phyloP scores from a whole-genome alignment of 306 rosid species.

The Quercus ilex region DNA sequence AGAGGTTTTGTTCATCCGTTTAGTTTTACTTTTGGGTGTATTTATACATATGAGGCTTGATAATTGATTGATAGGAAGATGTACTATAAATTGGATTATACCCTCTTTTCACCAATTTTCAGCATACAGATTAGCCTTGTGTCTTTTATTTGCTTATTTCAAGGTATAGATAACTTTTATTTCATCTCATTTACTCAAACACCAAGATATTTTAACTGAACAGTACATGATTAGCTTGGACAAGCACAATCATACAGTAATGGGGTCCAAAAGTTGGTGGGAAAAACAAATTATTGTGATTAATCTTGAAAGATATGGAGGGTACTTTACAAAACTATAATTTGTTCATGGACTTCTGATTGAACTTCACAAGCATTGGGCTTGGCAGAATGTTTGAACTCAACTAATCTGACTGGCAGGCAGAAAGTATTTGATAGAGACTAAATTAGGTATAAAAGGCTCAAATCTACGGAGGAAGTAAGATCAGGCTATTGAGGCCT shows the following conservation, averaged over 20 bases:
- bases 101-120: neutral
- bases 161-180: neutral
- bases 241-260: neutral
- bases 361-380: too few relatives aligned
- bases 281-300: neutral
- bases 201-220: neutral
- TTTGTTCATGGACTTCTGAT: neutral
- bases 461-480: too few relatives aligned
- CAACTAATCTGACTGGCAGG: too few relatives aligned
- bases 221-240: neutral
- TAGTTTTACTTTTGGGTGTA: neutral
- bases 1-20: neutral
- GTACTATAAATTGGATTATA: neutral
- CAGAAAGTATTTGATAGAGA: too few relatives aligned
- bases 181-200: neutral
- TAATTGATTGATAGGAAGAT: neutral
- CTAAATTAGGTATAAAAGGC: too few relatives aligned
- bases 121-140: neutral
- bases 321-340: neutral
- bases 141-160: neutral
- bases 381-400: too few relatives aligned
- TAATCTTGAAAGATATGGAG: neutral
- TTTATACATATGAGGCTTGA: neutral
- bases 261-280: neutral
- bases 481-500: too few relatives aligned